Evolutionary conservation across 2,329 filamentous ascomycete genomes (phyloP), one percentile per base, ranked within the genome.

Genomic region (Aspergillus alliaceus): DNA sequence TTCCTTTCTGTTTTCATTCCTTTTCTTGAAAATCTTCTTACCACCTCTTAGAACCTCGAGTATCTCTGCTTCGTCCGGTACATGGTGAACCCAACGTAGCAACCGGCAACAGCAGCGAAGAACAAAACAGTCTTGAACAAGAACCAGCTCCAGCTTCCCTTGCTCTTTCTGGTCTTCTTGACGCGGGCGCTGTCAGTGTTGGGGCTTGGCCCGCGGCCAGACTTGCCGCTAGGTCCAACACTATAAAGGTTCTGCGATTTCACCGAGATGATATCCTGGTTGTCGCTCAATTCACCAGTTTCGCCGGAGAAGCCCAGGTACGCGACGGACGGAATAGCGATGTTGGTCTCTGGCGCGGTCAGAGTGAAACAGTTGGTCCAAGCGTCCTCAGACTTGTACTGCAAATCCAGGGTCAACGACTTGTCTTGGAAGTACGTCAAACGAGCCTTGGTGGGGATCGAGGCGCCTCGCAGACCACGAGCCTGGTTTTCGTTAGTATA

Each of bases 341-440:
- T 82, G 31, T 90, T 89, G 59, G 86, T 77, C 59, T 82, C 82
- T 20, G 84, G 85, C 56, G 82, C 74, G 35, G 75, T 76, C 39
- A 86, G 73, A 69, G 90, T 88, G 79, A 99, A 99, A 83, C 95
- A 99, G 58, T 87, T 80, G 60, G 87, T 88, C 93, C 93, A 99
- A 69, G 92, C 86, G 71, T 88, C 87, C 72, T 96, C 91, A 51
- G 83, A 81, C 83, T 96, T 97, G 84, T 98, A 99, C 80, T 96
- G 91, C 57, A 99, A 82, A 72, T 98, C 93, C 61, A 99, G 84
- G 69, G 88, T 90, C 71, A 99, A 83, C 64, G 86, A 88, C 79
- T 96, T 93, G 79, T 99, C 95, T 80, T 96, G 91, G 82, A 98
- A 96, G 82, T 98, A 98, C 51, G 92, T 97, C 65, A 99, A 80